These are phyloP conservation scores for Venturia oleaginea DNA, from an alignment of 2,329 filamentous ascomycete genomes.

Conservation along the genomic window DNA sequence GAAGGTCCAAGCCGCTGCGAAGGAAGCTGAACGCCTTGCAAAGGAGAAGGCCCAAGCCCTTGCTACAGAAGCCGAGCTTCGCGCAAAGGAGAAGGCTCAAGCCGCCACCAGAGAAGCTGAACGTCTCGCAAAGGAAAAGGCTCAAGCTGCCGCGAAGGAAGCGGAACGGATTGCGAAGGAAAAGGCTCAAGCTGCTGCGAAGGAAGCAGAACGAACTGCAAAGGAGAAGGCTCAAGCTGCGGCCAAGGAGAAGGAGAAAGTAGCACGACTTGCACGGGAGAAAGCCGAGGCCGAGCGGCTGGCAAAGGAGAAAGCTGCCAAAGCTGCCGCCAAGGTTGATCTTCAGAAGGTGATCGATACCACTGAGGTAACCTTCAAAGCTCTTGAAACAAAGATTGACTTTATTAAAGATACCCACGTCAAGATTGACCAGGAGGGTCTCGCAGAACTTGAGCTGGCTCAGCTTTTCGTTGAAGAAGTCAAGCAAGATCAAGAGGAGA, in stretches of 20 bases:
- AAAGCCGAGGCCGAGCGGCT: not conserved
- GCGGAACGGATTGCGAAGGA: not conserved
- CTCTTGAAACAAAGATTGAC: not conserved
- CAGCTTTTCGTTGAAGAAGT: not conserved
- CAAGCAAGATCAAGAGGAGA: not conserved
- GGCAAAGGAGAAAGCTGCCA: not conserved
- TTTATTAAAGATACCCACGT: not conserved
- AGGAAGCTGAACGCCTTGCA: not conserved
- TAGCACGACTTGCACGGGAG: not conserved
- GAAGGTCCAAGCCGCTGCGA: not conserved
- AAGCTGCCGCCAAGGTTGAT: not conserved
- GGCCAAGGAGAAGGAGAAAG: not conserved
- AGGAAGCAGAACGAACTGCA: no score
- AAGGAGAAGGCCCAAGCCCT: not conserved
- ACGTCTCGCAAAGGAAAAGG: not conserved
- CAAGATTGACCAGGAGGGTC: not conserved
- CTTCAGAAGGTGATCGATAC: constrained; percentile 1
- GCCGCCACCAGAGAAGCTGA: not conserved
- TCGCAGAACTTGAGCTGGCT: not conserved
- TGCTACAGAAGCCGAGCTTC: not conserved
- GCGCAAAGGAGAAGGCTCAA: not conserved
- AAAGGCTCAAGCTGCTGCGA: not conserved
- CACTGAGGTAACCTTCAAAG: not conserved
- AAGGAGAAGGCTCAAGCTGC: no score
- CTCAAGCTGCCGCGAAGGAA: not conserved